Evolutionary conservation across 83 land plant species (phyloP), one percentile per base, ranked within the genome.

Genomic region (Picea abies): DNA sequence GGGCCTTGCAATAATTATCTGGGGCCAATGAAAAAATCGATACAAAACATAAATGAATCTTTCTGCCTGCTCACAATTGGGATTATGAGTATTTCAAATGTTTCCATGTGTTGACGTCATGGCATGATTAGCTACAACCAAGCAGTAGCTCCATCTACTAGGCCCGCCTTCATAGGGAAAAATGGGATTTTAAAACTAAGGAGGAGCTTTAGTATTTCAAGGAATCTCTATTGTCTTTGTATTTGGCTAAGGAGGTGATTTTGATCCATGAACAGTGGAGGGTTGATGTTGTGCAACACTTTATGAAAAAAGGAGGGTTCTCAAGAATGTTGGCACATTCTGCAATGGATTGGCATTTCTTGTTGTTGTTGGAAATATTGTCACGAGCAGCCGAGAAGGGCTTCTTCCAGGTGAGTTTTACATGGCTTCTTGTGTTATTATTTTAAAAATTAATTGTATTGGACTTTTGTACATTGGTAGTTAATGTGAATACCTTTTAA

Each of bases 331-430:
- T 91, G 78, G 97, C 94, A 6, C 82, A 93, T 87, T 88, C 96
- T 5, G 86, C 93, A 23, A 93, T 93, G 39, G 93, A 93, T 81
- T 95, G 95, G 95, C 95, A 96, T n/a, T 29, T 29, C 32, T 82
- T 85, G 81, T 83, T 95, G 56, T 86, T 95, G 80, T 3, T 95
- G 80, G 91, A 93, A 41, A 67, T 93, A 58, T 78, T 95, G 79
- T 91, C 96, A 29, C 69, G 60, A 29, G 89, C 96, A 32, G 93
- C 93, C 5, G 88, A 89, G 80, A 88, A 82, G 47, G 93, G 82
- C 65, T 81, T 68, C 44, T 95, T 95, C 75, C 97, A 93, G 97
- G 97, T 90, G 17, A 3, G 58, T 35, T 82, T 71, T 41, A 60
- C 62, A 29, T n/a, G 62, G 14, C 58, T 52, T 3, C 58, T 12